phyloP scores from a whole-genome alignment of 2,329 filamentous ascomycete genomes.

The Plectosphaerella sp. region DNA sequence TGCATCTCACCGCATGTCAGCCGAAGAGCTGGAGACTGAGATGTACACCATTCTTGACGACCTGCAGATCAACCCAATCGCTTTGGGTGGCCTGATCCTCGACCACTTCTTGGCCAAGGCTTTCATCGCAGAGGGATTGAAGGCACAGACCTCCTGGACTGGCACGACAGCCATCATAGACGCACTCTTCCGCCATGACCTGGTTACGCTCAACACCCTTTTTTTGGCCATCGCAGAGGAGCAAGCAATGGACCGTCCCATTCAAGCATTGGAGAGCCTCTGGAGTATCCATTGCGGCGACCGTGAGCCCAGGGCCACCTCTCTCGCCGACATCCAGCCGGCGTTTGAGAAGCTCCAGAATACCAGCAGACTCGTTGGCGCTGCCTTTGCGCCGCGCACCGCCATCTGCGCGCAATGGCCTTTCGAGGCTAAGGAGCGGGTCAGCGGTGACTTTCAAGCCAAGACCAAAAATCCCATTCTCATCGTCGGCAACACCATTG shows the following conservation, averaged over 20 bases:
- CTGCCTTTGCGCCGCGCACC: constrained; percentile 6
- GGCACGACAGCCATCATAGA: not conserved
- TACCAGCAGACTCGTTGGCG: constrained; percentile 21
- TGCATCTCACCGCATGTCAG: constrained; percentile 12
- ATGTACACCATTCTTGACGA: constrained; percentile 16
- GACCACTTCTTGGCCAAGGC: constrained; percentile 16
- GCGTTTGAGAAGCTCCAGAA: constrained; percentile 15
- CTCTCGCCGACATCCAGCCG: constrained; percentile 20
- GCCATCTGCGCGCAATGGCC: constrained; percentile 32
- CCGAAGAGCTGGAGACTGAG: constrained; percentile 15
- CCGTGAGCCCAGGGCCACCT: constrained; percentile 16
- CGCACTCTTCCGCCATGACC: constrained; percentile 7
- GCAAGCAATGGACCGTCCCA: constrained; percentile 2
- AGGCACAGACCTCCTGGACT: constrained; percentile 4
- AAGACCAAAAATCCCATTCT: constrained; percentile 27
- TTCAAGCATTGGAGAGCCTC: not conserved
- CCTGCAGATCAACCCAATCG: constrained; percentile 17
- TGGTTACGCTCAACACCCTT: not conserved
- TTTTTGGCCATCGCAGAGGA: constrained; percentile 3
- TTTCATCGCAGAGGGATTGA: constrained; percentile 5
- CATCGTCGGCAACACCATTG: constrained; percentile 31
- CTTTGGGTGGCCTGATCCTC: constrained; percentile 13
- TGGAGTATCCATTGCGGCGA: constrained; percentile 30
- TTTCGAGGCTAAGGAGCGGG: constrained; percentile 29
- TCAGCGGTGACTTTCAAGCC: constrained; percentile 23